Conservation (phyloP, 176 grass and related monocot genomes). For the Oryza meridionalis region DNA sequence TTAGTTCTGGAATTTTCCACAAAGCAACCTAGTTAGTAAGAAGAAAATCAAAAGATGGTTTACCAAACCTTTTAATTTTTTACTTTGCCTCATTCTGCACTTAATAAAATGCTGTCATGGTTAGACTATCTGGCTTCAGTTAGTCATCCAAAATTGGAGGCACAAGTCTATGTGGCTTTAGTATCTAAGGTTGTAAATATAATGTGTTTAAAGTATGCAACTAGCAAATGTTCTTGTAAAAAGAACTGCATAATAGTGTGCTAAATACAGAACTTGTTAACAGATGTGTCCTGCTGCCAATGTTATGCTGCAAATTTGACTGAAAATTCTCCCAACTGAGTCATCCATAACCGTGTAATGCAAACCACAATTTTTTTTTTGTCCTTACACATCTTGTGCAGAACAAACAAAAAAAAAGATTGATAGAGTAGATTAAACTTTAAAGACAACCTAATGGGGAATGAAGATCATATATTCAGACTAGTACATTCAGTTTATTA, state of each 20-base stretch:
- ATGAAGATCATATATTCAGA: constrained; percentile 19
- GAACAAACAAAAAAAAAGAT: constrained; percentile 18
- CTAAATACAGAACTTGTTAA: background rate
- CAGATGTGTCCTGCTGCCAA: background rate
- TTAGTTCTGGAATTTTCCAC: constrained; percentile 10
- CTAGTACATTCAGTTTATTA: background rate
- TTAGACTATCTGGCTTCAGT: constrained; percentile 33
- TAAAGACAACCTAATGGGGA: background rate
- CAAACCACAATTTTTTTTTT: background rate
- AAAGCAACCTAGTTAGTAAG: constrained; percentile 8
- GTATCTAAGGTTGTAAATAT: constrained; percentile 4
- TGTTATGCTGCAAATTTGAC: constrained; percentile 15
- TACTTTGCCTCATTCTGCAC: constrained; percentile 1
- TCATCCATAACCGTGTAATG: background rate
- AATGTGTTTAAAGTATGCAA: background rate
- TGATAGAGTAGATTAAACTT: background rate
- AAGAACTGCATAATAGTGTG: background rate
- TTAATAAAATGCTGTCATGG: background rate
- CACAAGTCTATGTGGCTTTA: constrained; percentile 5
- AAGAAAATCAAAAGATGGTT: constrained; percentile 5
- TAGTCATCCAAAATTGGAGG: constrained; percentile 29
- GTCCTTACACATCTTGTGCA: background rate
- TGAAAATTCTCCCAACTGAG: background rate
- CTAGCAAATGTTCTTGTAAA: background rate
- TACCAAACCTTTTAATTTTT: constrained; percentile 28